Evolutionary conservation across 371 early-diverging fungal genomes (phyloP).

Genomic region (Nematocida sp.): DNA sequence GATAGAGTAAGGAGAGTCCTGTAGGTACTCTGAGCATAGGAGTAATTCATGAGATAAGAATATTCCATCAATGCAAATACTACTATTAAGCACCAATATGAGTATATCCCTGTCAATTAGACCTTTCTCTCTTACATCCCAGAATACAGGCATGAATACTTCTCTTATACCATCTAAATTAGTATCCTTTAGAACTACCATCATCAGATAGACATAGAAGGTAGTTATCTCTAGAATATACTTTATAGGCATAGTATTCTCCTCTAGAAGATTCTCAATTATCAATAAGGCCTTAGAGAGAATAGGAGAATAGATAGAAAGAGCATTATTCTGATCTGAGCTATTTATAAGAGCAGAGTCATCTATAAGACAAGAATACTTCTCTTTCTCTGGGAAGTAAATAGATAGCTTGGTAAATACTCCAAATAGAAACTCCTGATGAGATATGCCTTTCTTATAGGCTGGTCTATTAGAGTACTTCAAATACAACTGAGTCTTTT

Average conservation of each 20-base stretch:
- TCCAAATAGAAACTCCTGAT: not conserved
- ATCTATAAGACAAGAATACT: not conserved
- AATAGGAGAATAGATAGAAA: too few species aligned
- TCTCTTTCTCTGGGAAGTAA: not conserved
- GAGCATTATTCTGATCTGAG: too few species aligned
- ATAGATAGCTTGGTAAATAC: not conserved
- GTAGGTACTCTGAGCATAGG: constrained; percentile 11
- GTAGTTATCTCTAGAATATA: constrained; percentile 18
- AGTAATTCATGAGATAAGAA: constrained; percentile 9
- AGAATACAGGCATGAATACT: constrained; percentile 30
- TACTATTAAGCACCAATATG: not conserved
- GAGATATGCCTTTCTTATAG: constrained; percentile 30
- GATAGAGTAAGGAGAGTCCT: constrained; percentile 22
- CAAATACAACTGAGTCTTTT: not conserved
- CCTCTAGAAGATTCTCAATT: too few species aligned
- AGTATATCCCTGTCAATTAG: constrained; percentile 29
- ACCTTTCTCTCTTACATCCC: constrained; percentile 13
- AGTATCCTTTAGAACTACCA: not conserved
- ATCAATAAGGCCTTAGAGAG: too few species aligned
- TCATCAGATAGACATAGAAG: constrained; percentile 40
- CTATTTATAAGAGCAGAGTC: not conserved
- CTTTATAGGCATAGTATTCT: constrained; percentile 29
- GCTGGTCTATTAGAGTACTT: not conserved
- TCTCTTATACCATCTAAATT: not conserved
- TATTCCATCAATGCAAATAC: not conserved